Evolutionary conservation across 2,329 filamentous ascomycete species (phyloP).

Genomic region (Cladophialophora bantiana): DNA sequence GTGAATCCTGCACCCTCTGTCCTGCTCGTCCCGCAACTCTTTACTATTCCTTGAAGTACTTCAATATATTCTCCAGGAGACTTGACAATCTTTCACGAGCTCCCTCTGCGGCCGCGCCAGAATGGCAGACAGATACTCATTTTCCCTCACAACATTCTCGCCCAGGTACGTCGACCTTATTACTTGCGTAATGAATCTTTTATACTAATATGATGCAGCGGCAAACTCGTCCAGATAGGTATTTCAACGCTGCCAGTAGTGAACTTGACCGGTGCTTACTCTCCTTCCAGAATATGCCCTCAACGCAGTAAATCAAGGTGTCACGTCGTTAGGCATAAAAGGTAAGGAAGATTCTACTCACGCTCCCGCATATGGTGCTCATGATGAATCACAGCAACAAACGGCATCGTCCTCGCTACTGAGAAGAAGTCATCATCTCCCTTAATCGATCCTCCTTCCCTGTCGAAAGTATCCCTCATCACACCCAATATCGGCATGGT

Average conservation of each 20-base stretch:
- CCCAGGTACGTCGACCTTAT: constrained; percentile 75
- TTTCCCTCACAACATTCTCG: constrained; percentile 99
- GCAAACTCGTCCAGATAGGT: constrained; percentile 99
- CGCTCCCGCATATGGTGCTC: neutral
- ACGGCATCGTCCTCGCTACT: constrained; percentile 97
- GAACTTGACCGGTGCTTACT: constrained; percentile 31
- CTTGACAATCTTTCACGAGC: too few relatives aligned
- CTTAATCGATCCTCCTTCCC: constrained; percentile 90
- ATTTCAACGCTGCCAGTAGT: constrained; percentile 42
- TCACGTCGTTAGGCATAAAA: constrained; percentile 98
- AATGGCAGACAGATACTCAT: constrained; percentile 99
- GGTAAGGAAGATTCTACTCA: constrained; percentile 60
- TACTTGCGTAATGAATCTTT: constrained; percentile 15
- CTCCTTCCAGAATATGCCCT: constrained; percentile 85
- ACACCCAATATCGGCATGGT: constrained; percentile 99
- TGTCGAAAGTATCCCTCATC: constrained; percentile 97
- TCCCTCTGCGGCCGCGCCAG: constrained; percentile 10
- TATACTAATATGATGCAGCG: constrained; percentile 67
- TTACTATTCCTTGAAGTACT: neutral
- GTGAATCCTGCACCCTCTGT: neutral
- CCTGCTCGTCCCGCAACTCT: neutral
- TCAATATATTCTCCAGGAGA: neutral
- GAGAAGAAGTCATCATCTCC: constrained; percentile 99
- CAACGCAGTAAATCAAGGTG: constrained; percentile 98
- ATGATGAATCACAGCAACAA: constrained; percentile 73